phyloP scores from a whole-genome alignment of 2,329 filamentous ascomycete species.

The Cladorrhinum sp. region DNA sequence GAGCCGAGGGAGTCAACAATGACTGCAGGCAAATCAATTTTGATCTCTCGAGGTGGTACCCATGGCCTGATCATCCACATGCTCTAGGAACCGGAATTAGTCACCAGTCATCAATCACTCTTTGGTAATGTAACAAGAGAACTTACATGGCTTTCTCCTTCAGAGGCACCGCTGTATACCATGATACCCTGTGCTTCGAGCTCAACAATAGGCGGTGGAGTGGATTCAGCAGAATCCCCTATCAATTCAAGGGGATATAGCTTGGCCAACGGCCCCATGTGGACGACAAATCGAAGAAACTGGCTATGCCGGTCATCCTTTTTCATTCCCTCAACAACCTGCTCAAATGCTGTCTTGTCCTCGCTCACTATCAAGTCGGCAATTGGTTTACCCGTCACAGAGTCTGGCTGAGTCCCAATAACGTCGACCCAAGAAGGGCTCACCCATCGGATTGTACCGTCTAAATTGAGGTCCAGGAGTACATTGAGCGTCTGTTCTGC shows the following conservation, averaged over 20 bases:
- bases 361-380: conserved; percentile 75
- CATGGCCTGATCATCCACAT: conserved; percentile 99
- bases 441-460: conserved; percentile 90
- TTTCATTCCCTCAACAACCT: conserved; percentile 83
- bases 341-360: conserved; percentile 75
- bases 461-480: conserved; percentile 88
- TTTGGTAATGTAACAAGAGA: neutral
- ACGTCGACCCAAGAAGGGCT: conserved; percentile 95
- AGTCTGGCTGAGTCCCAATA: conserved; percentile 72
- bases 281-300: conserved; percentile 76
- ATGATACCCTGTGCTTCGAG: conserved; percentile 97
- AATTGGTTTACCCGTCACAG: conserved; percentile 73
- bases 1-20: conserved; percentile 93
- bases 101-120: neutral
- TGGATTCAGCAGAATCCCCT: conserved; percentile 37
- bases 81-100: conserved; percentile 54
- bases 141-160: conserved; percentile 85
- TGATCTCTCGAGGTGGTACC: conserved; percentile 83
- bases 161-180: conserved; percentile 87
- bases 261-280: conserved; percentile 66
- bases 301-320: conserved; percentile 91
- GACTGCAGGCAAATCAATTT: conserved; percentile 85
- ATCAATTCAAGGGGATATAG: conserved; percentile 48
- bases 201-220: conserved; percentile 59
- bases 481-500: conserved; percentile 96